Base-by-base conservation (phyloP, 768 basidiomycete genomes). In the Thelephora aurantiotincta region DNA sequence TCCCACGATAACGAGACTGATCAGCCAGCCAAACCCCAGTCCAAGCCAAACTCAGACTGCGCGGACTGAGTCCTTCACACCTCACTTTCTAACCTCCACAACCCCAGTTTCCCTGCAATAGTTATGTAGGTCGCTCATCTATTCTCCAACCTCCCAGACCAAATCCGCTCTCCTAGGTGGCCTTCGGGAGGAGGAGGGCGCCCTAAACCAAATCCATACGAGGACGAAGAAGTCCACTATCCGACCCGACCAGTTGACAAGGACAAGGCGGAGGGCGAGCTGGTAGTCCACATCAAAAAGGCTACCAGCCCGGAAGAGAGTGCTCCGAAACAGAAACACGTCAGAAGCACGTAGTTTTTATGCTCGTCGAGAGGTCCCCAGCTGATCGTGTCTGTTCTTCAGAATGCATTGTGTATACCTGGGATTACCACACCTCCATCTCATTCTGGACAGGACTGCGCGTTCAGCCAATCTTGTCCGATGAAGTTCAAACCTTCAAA, bases 401-500 rank as follows among this genome's bases (percentile, higher is more conserved):
- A 98, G 94, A 97, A 70, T 90, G 87, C 58, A 97, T 99, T 61
- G 89, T 98, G 20, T 99, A 92, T 64, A 98, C 96, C 6, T 97
- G 93, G 93, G 96, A 99, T 64, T 98, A 98, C 59, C 93, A 97
- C 58, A 87, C 92, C 16, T 97, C 93, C 33, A 81, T 89, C 56
- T 93, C 93, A 5, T 97, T 98, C 62, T 99, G 96, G 96, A 91
- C 89, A 56, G 91, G 90, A 23, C 73, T 99, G 6, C 76, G 96
- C 26, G 96, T 98, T 2, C 94, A 97, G 53, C 96, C 96, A 36
- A 96, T 99, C 57, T 68, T 99, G 22, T 79, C 92, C 3, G 96
- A 99, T 63, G 96, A 99, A 68, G 79, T 98, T 0, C 92, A 96
- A 66, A 94, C 96, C 0, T 99, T 98, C 75, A 99, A 99, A 65